Conservation (phyloP, 495 filamentous ascomycete genomes). For the Annulohypoxylon stygium region DNA sequence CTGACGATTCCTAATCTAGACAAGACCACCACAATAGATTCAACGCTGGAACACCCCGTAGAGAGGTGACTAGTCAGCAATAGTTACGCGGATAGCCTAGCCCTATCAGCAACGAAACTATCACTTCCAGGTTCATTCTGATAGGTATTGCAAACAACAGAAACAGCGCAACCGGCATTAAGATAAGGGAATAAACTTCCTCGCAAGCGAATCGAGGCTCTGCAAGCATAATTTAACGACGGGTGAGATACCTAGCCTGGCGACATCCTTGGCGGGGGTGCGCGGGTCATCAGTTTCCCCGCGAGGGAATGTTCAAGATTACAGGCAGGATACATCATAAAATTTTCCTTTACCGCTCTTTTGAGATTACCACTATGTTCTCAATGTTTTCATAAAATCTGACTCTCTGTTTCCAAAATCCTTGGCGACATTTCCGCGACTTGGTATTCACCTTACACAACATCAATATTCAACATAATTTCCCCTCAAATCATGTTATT, state of each 20-base stretch:
- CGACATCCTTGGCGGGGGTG: background rate
- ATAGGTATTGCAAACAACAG: too few species aligned
- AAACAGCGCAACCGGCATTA: background rate
- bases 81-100: background rate
- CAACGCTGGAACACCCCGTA: background rate
- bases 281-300: background rate
- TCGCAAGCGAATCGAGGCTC: conserved; percentile 11
- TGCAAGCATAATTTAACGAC: conserved; percentile 14
- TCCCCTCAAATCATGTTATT: background rate
- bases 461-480: background rate
- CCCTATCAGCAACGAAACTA: background rate
- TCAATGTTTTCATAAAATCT: background rate
- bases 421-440: background rate
- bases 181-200: conserved; percentile 11
- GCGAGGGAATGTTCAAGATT: background rate
- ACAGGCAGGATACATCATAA: background rate
- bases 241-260: background rate
- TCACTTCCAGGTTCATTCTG: background rate
- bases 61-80: background rate
- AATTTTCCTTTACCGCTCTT: background rate
- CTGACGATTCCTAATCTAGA: background rate
- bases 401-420: background rate
- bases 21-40: background rate
- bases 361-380: background rate
- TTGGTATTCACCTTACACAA: background rate